phyloP scores from a whole-genome alignment of 129 eudicot genomes.

The Chrysanthemum makinoi region DNA sequence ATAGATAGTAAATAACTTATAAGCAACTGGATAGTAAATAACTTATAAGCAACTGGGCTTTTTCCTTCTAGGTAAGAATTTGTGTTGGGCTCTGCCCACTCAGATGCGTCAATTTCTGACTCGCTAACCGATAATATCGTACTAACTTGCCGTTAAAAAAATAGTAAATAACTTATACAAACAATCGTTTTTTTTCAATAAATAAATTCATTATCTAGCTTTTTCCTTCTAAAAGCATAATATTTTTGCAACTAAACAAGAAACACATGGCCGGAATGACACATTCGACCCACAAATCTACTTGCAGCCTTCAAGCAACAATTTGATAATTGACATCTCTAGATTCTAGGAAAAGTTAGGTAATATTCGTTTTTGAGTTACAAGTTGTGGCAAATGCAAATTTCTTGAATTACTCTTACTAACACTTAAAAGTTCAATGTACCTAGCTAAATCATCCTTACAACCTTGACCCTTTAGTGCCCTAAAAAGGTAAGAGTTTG shows the following conservation, averaged over 20 bases:
- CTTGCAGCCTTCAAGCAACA: slow-evolving; percentile 18
- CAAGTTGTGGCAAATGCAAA: slow-evolving; percentile 26
- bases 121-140: too few species aligned
- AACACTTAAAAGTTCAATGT: slow-evolving; percentile 22
- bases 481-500: slow-evolving; percentile 3
- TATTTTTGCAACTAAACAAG: slow-evolving; percentile 1
- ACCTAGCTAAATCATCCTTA: slow-evolving; percentile 3
- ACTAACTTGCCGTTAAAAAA: too few species aligned
- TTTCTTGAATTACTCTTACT: slow-evolving; percentile 24
- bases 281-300: slow-evolving; percentile 25
- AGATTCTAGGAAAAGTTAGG: slow-evolving; percentile 19
- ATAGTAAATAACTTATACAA: too few species aligned
- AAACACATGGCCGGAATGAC: slow-evolving; percentile 16
- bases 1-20: too few species aligned
- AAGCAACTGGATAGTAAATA: too few species aligned
- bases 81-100: too few species aligned
- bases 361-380: slow-evolving; percentile 9
- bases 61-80: too few species aligned
- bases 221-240: neutral
- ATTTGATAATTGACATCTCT: slow-evolving; percentile 12
- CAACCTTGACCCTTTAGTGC: slow-evolving; percentile 23
- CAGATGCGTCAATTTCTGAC: too few species aligned
- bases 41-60: too few species aligned
- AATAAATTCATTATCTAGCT: too few species aligned
- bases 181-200: too few species aligned